Evolutionary conservation across 2,329 filamentous ascomycete species (phyloP).

Genomic region (Eutypella sp.): DNA sequence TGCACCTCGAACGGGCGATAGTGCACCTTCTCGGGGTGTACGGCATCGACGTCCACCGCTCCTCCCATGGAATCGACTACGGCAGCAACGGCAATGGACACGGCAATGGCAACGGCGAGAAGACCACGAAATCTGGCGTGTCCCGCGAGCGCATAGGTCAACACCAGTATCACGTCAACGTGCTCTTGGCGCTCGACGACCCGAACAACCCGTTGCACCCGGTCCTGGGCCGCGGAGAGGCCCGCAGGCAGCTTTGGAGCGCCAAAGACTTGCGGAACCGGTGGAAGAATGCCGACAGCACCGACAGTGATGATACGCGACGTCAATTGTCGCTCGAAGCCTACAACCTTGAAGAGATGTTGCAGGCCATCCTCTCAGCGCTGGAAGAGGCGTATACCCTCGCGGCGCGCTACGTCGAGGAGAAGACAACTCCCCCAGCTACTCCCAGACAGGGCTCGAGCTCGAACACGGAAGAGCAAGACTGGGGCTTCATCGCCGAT

Average conservation of each 20-base stretch:
- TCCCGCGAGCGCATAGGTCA: slow-evolving; percentile 19
- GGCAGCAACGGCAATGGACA: slow-evolving; percentile 4
- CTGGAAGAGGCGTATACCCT: slow-evolving; percentile 54
- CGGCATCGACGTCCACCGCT: slow-evolving; percentile 43
- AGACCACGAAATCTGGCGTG: slow-evolving; percentile 10
- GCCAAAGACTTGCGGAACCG: slow-evolving; percentile 68
- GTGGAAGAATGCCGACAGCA: slow-evolving; percentile 63
- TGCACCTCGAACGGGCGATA: slow-evolving; percentile 64
- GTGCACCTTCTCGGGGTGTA: slow-evolving; percentile 63
- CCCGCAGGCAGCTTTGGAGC: slow-evolving; percentile 52
- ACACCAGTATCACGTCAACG: slow-evolving; percentile 66
- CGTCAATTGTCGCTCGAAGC: slow-evolving; percentile 42
- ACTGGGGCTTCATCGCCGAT: slow-evolving; percentile 55
- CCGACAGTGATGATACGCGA: slow-evolving; percentile 33
- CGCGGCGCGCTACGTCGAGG: slow-evolving; percentile 40
- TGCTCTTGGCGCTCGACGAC: slow-evolving; percentile 58
- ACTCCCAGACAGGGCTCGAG: slow-evolving; percentile 10
- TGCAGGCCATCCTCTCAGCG: slow-evolving; percentile 51
- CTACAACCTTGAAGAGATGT: slow-evolving; percentile 58
- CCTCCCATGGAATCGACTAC: slow-evolving; percentile 3
- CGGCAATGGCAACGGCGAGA: slow-evolving; percentile 15
- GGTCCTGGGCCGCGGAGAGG: slow-evolving; percentile 50
- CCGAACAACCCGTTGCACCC: slow-evolving; percentile 49
- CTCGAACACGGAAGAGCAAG: slow-evolving; percentile 31
- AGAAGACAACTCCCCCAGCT: slow-evolving; percentile 6